Evolutionary conservation across 1,139 yeast species (phyloP).

Genomic region (Kluyveromyces sp.): DNA sequence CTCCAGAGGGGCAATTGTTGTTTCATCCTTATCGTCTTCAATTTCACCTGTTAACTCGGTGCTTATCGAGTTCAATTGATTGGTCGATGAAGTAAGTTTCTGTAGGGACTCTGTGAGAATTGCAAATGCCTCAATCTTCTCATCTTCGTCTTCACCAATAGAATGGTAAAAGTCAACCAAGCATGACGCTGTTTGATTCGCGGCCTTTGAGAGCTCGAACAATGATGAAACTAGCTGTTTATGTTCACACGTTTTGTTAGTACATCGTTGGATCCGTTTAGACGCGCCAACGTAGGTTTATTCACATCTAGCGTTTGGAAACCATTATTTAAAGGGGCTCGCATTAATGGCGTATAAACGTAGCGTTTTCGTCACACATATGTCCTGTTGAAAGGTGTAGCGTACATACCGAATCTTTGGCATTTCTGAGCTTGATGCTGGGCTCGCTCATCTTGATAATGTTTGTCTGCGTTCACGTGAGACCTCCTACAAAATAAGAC

Average conservation of each 20-base stretch:
- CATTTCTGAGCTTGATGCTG: constrained; percentile 26
- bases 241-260: constrained; percentile 1
- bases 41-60: constrained; percentile 30
- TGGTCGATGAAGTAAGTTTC: constrained; percentile 30
- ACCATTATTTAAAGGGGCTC: neutral
- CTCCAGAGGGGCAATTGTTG: constrained; percentile 22
- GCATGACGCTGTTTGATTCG: constrained; percentile 72
- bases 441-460: constrained; percentile 22
- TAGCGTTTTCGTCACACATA: too few species aligned
- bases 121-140: constrained; percentile 32
- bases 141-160: constrained; percentile 35
- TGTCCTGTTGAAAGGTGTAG: neutral
- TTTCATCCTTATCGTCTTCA: constrained; percentile 23
- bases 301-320: too few species aligned
- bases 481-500: neutral
- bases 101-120: constrained; percentile 32
- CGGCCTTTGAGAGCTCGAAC: constrained; percentile 73
- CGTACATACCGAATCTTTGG: constrained; percentile 31
- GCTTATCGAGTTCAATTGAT: constrained; percentile 26
- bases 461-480: constrained; percentile 2
- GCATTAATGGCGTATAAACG: too few species aligned
- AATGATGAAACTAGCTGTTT: constrained; percentile 61
- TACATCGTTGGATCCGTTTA: too few species aligned
- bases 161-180: constrained; percentile 67
- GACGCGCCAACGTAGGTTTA: too few species aligned